Base-by-base conservation (phyloP, 345 rosid genomes). In the Firmiana major region DNA sequence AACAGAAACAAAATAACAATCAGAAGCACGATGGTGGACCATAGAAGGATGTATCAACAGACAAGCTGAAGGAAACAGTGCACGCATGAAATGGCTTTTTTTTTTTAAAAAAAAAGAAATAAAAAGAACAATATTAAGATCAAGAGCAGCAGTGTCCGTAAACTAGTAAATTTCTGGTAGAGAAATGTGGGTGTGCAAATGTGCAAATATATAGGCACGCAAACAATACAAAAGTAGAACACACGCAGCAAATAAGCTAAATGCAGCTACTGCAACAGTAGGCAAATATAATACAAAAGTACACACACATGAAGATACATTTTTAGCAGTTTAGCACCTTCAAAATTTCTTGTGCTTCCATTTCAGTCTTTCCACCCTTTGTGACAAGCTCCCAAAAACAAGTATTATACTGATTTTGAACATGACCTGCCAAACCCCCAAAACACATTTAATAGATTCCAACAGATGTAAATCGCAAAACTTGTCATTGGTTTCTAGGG, bases 301-400 rank as follows among this genome's bases (percentile, higher is more conserved):
- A 59, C 4, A 53, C 46, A 67, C 9, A 31, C 16, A 46, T 16
- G 34, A 21, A 43, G 54, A 67, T 49, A 15, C n/a, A 46, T 9
- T 55, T 26, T 40, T 51, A 70, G 13, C 62, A 43, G 53, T 67
- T 67, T 68, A 45, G 73, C 4, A 92, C 98, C 97, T 90, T 88
- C 36, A 95, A 79, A 85, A 90, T 17, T 79, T 89, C 88, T 60
- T 77, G 78, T 21, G 97, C 88, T 85, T 93, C 90, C 36, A 28
- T 85, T 76, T 82, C 81, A 76, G 86, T 88, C 83, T 81, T 93
- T 79, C 94, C 96, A 71, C 89, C 75, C 78, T 86, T 76, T 21
- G 12, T 83, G 63, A 95, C 81, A 76, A 93, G 86, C 88, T 81
- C 86, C 96, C 97, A 92, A 63, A 92, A 76, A 84, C 99, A 95